Evolutionary conservation across 495 filamentous ascomycete genomes (phyloP), one percentile per base, ranked within the genome.

Genomic region (Letharia columbiana): DNA sequence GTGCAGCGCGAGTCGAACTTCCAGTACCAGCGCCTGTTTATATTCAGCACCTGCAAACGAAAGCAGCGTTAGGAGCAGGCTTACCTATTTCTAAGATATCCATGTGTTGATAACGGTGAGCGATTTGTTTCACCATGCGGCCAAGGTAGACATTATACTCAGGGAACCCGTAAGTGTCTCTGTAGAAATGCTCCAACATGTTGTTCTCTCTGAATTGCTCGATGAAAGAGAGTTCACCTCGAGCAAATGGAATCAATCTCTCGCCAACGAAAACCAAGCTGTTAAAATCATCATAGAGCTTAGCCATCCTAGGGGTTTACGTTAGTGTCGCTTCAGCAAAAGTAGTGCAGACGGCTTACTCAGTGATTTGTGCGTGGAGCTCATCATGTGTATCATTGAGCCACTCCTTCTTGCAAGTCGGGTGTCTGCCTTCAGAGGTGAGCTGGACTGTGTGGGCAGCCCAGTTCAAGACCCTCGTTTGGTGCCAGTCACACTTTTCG

Each of bases 151-250:
- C 15, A n/a, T 65, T 70, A 39, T 58, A 69, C 1, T 63, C 15
- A 1, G 41, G 23, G 28, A 74, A 67, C 5, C 77, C 75, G 15
- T 28, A 75, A 40, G 0, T 37, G 71, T 10, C 74, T 49, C n/a
- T 41, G 56, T 81, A 78, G 60, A 74, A 73, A 4, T 73, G 44
- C 42, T 76, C 72, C 2, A 83, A 72, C 71, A 77, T 70, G 45
- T 74, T 69, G 56, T 77, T 70, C 12, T 72, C 45, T 49, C 45
- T 49, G 20, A 49, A 49, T 10, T 49, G 45, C 20, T 49, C 45
- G 45, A 49, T 49, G 45, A n/a, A 49, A 3, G 45, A 49, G 20
- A 49, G 20, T 49, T 49, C 45, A 49, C 45, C 45, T 23, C 45
- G 18, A 49, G 45, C 45, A 23, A 49, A 49, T 49, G 45, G 45